Conservation (phyloP, 108 stramenopile genomes). For the Bacterosira constricta region DNA sequence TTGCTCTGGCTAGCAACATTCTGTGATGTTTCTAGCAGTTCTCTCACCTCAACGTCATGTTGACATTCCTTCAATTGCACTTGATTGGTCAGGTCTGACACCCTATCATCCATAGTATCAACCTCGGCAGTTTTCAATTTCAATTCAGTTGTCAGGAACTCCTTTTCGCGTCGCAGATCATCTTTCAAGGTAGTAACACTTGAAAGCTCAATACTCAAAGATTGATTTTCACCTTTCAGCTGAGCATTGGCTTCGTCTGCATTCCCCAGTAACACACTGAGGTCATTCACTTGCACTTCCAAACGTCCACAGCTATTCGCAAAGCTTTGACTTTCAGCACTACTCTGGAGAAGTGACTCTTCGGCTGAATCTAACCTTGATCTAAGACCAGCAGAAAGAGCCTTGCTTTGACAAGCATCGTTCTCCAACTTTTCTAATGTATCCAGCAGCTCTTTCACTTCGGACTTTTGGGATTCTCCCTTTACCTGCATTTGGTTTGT, state of each 20-base stretch:
- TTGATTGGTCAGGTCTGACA: not conserved
- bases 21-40: not conserved
- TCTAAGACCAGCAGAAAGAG: not conserved
- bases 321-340: conserved; percentile 9
- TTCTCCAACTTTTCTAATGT: not conserved
- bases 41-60: too few relatives aligned
- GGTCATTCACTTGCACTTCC: conserved; percentile 3
- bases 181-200: not conserved
- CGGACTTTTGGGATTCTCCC: not conserved
- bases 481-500: not conserved
- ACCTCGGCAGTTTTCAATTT: not conserved
- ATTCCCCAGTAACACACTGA: not conserved
- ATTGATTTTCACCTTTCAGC: not conserved
- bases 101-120: not conserved
- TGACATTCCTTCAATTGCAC: too few relatives aligned
- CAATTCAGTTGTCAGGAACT: not conserved
- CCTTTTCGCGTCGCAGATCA: not conserved
- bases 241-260: not conserved
- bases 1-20: conserved; percentile 8
- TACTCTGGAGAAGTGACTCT: not conserved
- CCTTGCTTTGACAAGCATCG: not conserved
- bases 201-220: not conserved
- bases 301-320: conserved; percentile 10
- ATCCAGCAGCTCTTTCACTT: not conserved
- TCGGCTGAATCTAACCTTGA: not conserved